Conservation (phyloP, 2,329 filamentous ascomycete species). For the Bimuria novae-zelandiae region DNA sequence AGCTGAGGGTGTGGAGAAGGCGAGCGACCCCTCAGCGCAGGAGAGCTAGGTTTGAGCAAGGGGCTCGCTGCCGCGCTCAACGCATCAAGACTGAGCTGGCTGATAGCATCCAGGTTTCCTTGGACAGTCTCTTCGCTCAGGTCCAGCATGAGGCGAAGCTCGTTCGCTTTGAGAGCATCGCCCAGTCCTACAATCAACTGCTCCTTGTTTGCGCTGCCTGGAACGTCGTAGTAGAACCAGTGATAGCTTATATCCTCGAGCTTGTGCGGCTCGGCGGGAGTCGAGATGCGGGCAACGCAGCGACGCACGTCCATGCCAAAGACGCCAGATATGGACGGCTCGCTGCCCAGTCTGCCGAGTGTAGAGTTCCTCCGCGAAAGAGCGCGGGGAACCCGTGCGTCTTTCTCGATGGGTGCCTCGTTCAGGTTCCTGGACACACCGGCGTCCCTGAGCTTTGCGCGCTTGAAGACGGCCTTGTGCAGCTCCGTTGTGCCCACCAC, state of each 20-base stretch:
- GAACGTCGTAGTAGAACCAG: conserved; percentile 42
- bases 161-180: conserved; percentile 40
- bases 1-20: conserved; percentile 37
- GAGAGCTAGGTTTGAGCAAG: conserved; percentile 41
- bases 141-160: conserved; percentile 44
- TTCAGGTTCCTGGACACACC: conserved; percentile 41
- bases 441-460: conserved; percentile 42
- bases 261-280: conserved; percentile 38
- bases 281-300: conserved; percentile 36
- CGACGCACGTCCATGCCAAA: conserved; percentile 45
- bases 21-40: conserved; percentile 40
- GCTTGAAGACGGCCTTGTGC: conserved; percentile 44
- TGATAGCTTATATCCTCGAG: conserved; percentile 38
- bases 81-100: conserved; percentile 44
- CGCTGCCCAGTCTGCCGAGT: conserved; percentile 35
- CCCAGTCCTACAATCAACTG: conserved; percentile 44
- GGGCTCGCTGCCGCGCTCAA: conserved; percentile 43
- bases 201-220: conserved; percentile 32
- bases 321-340: conserved; percentile 39
- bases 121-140: conserved; percentile 43
- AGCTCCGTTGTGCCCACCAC: conserved; percentile 45
- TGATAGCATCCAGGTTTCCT: conserved; percentile 42
- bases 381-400: conserved; percentile 38
- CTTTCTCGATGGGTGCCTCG: conserved; percentile 38
- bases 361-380: conserved; percentile 32